Evolutionary conservation across 768 basidiomycete species (phyloP).

Genomic region (Suillus luteus): DNA sequence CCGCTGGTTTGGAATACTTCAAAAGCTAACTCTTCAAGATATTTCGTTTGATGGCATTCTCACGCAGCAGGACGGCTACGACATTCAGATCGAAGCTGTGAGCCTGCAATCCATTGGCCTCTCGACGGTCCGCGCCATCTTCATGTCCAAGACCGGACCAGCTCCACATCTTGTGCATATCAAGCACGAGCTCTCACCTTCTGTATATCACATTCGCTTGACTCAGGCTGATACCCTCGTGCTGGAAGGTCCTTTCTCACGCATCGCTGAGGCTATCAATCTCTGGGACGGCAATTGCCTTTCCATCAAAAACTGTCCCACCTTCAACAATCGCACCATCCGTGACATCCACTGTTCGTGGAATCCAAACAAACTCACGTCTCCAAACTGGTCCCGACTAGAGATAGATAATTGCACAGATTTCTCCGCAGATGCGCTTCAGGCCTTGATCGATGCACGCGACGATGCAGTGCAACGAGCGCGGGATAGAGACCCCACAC

Average conservation of each 20-base stretch:
- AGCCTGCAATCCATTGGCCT: slow-evolving; percentile 9
- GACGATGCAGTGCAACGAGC: slow-evolving; percentile 2
- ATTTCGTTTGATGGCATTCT: not conserved
- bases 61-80: not conserved
- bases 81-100: slow-evolving; percentile 13
- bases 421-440: slow-evolving; percentile 1
- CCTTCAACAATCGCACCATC: not conserved
- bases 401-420: slow-evolving; percentile 1
- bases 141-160: slow-evolving; percentile 56
- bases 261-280: not conserved
- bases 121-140: slow-evolving; percentile 43
- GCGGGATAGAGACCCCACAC: not conserved
- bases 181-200: not conserved
- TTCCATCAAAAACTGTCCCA: slow-evolving; percentile 3
- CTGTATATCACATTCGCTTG: not conserved
- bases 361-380: slow-evolving; percentile 3
- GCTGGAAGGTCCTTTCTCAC: not conserved
- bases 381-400: slow-evolving; percentile 5
- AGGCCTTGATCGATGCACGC: slow-evolving; percentile 1
- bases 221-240: slow-evolving; percentile 4
- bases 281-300: not conserved
- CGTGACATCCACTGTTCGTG: not conserved
- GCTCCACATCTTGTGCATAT: slow-evolving; percentile 28
- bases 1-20: not conserved
- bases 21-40: slow-evolving; percentile 7